Percentiles rank a stretch among this genome's conserved stretches.
phyloP scores from a whole-genome alignment of 2,329 filamentous ascomycete genomes.

The Corynespora cassiicola region DNA sequence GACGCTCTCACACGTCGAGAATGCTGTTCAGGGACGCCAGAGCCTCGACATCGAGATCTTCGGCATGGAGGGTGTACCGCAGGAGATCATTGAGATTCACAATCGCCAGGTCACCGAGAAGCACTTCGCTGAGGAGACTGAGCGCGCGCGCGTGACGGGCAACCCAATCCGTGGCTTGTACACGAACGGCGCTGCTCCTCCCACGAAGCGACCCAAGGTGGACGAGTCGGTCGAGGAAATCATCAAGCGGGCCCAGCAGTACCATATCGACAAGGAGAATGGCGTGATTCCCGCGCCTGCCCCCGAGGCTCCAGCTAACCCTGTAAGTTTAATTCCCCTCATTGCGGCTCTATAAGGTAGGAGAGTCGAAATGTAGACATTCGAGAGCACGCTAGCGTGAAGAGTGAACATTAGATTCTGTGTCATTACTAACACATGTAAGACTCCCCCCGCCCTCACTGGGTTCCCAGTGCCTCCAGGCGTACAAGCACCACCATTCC shows the following conservation, averaged over 20 bases:
- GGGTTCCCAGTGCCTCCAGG: slow-evolving; percentile 22
- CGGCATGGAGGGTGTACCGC: slow-evolving; percentile 95
- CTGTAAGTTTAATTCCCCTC: slow-evolving; percentile 45
- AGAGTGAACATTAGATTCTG: neutral
- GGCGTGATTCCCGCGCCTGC: slow-evolving; percentile 43
- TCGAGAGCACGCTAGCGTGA: no score
- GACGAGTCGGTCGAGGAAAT: slow-evolving; percentile 77
- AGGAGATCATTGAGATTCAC: slow-evolving; percentile 82
- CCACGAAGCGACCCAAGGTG: slow-evolving; percentile 70
- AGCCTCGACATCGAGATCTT: slow-evolving; percentile 95
- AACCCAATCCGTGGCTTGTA: slow-evolving; percentile 70
- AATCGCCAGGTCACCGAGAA: slow-evolving; percentile 84
- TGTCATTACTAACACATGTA: slow-evolving; percentile 13
- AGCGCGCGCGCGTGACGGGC: slow-evolving; percentile 80
- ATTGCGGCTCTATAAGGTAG: no score
- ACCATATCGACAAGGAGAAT: slow-evolving; percentile 46
- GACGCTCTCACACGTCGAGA: slow-evolving; percentile 83
- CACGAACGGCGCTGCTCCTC: slow-evolving; percentile 45
- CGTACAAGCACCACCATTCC: slow-evolving; percentile 25
- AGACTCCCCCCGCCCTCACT: slow-evolving; percentile 30
- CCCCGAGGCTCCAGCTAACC: slow-evolving; percentile 57
- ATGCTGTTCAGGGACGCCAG: slow-evolving; percentile 85
- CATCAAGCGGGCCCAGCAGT: slow-evolving; percentile 75
- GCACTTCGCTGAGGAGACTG: slow-evolving; percentile 85
- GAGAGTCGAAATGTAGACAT: no score